Percentiles rank a stretch among this genome's conserved stretches.
Evolutionary conservation across 257 asterid genomes (phyloP).

Genomic region (Scutellaria barbata): DNA sequence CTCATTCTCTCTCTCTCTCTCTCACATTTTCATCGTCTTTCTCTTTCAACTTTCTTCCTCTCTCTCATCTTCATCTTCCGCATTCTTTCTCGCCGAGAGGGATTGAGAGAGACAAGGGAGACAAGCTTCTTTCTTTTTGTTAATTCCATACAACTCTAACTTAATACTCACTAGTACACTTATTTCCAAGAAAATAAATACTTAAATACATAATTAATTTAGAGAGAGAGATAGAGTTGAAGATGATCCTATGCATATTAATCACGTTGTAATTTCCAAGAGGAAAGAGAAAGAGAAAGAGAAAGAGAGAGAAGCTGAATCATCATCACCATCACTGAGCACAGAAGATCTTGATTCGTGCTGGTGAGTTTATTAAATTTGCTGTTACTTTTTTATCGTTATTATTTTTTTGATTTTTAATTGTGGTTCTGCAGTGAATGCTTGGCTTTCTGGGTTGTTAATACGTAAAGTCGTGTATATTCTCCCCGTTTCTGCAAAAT

Average conservation of each 20-base stretch:
- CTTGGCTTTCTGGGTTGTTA: too few relatives aligned
- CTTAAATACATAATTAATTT: neutral
- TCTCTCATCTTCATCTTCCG: conserved; percentile 24
- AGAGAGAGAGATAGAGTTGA: neutral
- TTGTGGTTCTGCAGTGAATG: conserved; percentile 32
- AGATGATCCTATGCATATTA: conserved; percentile 12
- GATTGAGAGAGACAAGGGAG: conserved; percentile 31
- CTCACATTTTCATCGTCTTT: neutral
- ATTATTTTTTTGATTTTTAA: neutral
- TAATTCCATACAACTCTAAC: neutral
- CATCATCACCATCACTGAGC: conserved; percentile 21
- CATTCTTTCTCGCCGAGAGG: conserved; percentile 31
- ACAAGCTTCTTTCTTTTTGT: neutral
- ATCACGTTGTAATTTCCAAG: neutral
- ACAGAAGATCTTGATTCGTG: conserved; percentile 24
- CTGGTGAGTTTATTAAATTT: neutral
- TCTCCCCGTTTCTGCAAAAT: conserved; percentile 42
- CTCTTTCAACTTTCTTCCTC: neutral
- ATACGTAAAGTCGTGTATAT: neutral
- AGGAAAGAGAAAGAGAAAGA: neutral
- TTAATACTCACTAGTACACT: too few relatives aligned
- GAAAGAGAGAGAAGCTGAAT: conserved; percentile 14
- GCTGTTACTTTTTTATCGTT: neutral
- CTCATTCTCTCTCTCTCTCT: neutral
- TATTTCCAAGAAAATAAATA: neutral